phyloP scores from a whole-genome alignment of 192 early-diverging fungal species.

The Phycomyces blakesleeanus region DNA sequence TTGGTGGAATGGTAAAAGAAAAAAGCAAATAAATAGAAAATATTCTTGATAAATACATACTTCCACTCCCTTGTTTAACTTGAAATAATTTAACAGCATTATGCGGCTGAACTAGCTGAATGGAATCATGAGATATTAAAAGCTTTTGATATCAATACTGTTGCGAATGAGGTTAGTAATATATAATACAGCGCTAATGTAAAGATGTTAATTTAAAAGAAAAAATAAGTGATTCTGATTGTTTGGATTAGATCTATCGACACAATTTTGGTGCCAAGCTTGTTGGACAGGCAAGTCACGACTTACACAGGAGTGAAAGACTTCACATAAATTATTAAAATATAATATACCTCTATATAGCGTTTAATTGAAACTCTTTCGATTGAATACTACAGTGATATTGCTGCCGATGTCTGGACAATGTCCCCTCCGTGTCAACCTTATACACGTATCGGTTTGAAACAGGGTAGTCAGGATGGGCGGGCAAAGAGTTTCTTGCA shows the following conservation, averaged over 20 bases:
- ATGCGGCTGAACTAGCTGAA: conserved; percentile 65
- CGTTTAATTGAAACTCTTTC: conserved; percentile 63
- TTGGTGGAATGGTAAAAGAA: conserved; percentile 54
- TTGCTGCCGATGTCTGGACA: conserved; percentile 69
- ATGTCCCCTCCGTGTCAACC: conserved; percentile 86
- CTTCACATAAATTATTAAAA: not conserved
- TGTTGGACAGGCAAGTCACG: conserved; percentile 29
- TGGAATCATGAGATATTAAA: conserved; percentile 62
- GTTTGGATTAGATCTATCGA: conserved; percentile 25
- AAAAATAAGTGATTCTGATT: not conserved
- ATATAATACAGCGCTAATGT: not conserved
- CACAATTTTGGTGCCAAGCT: conserved; percentile 28
- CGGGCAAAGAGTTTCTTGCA: conserved; percentile 75
- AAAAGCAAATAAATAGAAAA: too few relatives aligned
- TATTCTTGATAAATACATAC: too few relatives aligned
- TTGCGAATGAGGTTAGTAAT: conserved; percentile 68
- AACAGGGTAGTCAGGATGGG: conserved; percentile 66
- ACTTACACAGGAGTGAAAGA: not conserved
- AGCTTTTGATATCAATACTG: conserved; percentile 94
- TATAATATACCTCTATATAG: conserved; percentile 31
- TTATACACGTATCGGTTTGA: conserved; percentile 67
- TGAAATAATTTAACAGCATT: conserved; percentile 54
- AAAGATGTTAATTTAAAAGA: not conserved
- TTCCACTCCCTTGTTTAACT: not conserved
- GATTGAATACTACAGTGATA: conserved; percentile 54